Base-by-base conservation (phyloP, 2,329 filamentous ascomycete genomes). In the Tolypocladium capitatum region DNA sequence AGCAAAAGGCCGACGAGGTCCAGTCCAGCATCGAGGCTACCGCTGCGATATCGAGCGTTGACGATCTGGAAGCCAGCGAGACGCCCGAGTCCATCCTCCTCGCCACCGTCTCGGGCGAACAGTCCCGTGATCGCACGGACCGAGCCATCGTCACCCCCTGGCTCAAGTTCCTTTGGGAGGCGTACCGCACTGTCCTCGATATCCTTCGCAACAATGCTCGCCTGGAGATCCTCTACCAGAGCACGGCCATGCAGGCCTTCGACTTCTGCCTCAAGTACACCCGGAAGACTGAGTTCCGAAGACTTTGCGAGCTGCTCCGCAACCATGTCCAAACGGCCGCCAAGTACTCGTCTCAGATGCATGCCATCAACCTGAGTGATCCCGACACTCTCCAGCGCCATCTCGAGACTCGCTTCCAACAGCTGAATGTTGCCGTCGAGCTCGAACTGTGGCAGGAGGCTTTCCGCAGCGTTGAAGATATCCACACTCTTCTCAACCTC, bases 161-260 rank as follows among this genome's bases (percentile, higher is more conserved):
- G 92, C 80, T 98, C 62, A 98, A 98, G 74, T 98, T 98, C 65
- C 76, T 98, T 53, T 98, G 92, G 92, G 92, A 98, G 75, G 95
- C 92, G 16, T 98, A 98, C 74, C 86, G 92, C 53, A 98, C 92
- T 34, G 92, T 98, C 36, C 79, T 98, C 61, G 92, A 98, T 62
- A 98, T 98, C 61, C 82, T 98, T 62, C 90, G 94, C 74, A 98
- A 98, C 78, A 98, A 98, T 74, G 91, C 92, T 49, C 84, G 92
- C 50, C 80, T 98, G 49, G 92, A 98, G 74, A 81, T 94, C 49
- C 91, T 97, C 74, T 98, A 98, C 71, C 92, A 98, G 79, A 89
- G 84, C 68, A 98, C 92, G 48, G 92, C 92, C 58, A 88, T 91
- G 68, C 92, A 97, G 73, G 92, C 92, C 46, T 98, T 98, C 75